Evolutionary conservation across 208 protist species (phyloP).

Genomic region (Leishmania tropica): DNA sequence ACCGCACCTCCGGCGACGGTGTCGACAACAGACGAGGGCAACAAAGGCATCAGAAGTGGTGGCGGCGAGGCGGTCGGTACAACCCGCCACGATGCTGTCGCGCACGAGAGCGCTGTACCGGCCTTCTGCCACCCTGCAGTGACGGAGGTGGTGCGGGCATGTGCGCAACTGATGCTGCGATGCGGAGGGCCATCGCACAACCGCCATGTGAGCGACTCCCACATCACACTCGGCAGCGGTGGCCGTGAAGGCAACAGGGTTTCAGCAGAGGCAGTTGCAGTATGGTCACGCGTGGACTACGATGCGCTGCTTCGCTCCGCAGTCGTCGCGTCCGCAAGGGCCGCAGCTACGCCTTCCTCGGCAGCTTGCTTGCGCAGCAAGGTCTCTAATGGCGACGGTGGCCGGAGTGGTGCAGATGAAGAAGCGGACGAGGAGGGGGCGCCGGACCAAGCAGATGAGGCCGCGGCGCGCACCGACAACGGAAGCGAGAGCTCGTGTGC

Average conservation of each 20-base stretch:
- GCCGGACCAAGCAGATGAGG: not conserved
- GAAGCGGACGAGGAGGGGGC: not conserved
- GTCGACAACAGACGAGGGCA: not conserved
- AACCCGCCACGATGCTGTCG: not conserved
- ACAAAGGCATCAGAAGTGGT: not conserved
- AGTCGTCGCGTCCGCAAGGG: not conserved
- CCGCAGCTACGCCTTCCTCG: not conserved
- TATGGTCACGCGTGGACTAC: slow-evolving; percentile 9
- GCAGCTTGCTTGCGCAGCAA: not conserved
- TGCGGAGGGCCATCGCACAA: not conserved
- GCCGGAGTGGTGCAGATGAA: not conserved
- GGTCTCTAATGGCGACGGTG: not conserved
- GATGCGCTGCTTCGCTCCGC: not conserved
- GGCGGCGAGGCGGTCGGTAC: not conserved
- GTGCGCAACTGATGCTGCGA: slow-evolving; percentile 4
- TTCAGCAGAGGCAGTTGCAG: not conserved
- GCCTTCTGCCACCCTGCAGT: slow-evolving; percentile 12
- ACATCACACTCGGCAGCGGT: not conserved
- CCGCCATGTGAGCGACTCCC: not conserved
- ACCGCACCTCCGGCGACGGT: not conserved
- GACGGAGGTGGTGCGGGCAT: slow-evolving; percentile 1
- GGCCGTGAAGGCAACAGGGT: not conserved
- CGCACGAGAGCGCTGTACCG: not conserved
- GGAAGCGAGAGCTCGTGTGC: not conserved
- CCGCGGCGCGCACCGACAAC: not conserved